Conservation (phyloP, 164 flowering plant genomes). For the Sextonia rubra region DNA sequence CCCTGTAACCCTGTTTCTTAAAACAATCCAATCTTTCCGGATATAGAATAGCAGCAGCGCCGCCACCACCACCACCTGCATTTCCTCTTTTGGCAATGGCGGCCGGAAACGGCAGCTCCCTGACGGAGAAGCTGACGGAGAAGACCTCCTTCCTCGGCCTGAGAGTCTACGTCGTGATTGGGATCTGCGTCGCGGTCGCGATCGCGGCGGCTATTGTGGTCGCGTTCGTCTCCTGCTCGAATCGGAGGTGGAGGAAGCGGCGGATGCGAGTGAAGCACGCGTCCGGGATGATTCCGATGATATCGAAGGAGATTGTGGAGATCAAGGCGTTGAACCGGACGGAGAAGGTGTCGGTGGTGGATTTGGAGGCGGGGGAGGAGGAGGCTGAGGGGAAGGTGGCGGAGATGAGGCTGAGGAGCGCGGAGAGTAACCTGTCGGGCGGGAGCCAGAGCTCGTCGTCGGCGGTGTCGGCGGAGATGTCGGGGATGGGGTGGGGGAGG, state of each 20-base stretch:
- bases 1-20: too few relatives aligned
- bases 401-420: neutral
- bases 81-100: neutral
- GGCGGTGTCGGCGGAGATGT: constrained; percentile 18
- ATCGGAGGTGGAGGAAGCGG: constrained; percentile 27
- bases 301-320: constrained; percentile 42
- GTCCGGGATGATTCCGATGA: constrained; percentile 45
- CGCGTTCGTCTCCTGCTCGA: neutral
- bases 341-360: constrained; percentile 3
- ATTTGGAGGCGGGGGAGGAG: neutral
- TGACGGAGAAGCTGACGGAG: constrained; percentile 1
- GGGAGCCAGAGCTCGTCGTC: constrained; percentile 25
- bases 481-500: constrained; percentile 75
- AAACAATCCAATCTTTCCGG: neutral
- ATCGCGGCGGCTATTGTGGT: neutral
- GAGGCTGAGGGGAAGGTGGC: neutral
- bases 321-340: constrained; percentile 21
- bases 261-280: constrained; percentile 35
- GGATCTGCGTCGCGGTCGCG: neutral
- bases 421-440: constrained; percentile 18
- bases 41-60: neutral
- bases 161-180: constrained; percentile 1
- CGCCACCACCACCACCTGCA: too few relatives aligned
- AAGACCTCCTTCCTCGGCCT: constrained; percentile 1
- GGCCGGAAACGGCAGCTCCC: neutral